These are phyloP conservation scores for Agrocybe praecox DNA, from an alignment of 768 basidiomycete species.

Conservation along the genomic window DNA sequence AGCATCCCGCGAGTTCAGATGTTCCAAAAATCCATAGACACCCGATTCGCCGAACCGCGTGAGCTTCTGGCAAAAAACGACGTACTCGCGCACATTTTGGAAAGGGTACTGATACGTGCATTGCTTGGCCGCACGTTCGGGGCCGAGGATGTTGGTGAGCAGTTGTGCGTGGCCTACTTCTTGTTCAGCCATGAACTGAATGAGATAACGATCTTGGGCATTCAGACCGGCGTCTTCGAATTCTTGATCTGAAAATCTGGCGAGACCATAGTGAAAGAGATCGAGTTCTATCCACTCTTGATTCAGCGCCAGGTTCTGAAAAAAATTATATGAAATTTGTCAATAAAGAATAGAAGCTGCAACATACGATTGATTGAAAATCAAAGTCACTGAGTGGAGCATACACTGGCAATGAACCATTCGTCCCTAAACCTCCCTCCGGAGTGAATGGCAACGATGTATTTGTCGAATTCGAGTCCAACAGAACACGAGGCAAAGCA, in stretches of 20 bases:
- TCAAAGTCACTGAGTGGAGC: constrained; percentile 26
- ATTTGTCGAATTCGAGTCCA: not conserved
- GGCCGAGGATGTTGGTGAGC: constrained; percentile 54
- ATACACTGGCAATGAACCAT: constrained; percentile 20
- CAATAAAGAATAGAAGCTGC: not conserved
- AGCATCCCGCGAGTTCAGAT: constrained; percentile 57
- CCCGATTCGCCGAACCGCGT: constrained; percentile 61
- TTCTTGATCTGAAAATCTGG: constrained; percentile 53
- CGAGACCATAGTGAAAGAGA: constrained; percentile 58
- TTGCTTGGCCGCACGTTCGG: constrained; percentile 44
- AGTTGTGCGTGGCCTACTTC: constrained; percentile 64
- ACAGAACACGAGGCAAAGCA: not conserved
- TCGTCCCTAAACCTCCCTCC: constrained; percentile 21
- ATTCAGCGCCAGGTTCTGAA: constrained; percentile 55
- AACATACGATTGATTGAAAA: constrained; percentile 25
- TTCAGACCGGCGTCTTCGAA: constrained; percentile 57
- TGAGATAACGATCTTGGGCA: constrained; percentile 54
- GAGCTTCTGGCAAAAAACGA: constrained; percentile 61
- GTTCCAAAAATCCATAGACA: constrained; percentile 65
- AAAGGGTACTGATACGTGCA: constrained; percentile 63
- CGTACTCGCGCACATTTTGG: constrained; percentile 55
- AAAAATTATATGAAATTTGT: not conserved
- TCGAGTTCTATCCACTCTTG: constrained; percentile 68
- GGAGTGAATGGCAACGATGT: constrained; percentile 2
- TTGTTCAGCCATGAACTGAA: constrained; percentile 66